Base-by-base conservation (phyloP, 257 asterid genomes). In the Scutellaria barbata region DNA sequence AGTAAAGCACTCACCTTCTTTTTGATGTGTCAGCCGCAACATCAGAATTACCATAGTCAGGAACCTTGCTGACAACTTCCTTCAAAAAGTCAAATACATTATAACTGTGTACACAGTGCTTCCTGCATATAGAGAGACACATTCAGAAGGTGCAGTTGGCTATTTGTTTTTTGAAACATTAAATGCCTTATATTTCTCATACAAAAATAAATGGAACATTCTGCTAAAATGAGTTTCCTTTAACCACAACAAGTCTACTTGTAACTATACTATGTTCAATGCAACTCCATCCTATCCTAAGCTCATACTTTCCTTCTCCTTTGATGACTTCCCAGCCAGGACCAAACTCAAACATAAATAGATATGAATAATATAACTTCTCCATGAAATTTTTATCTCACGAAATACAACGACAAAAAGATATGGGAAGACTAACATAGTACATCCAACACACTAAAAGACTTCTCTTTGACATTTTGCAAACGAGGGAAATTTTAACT, bases 1-100 rank as follows among this genome's bases (percentile, higher is more conserved):
- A 51, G 63, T 33, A 41, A 47, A 25, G 48, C 41, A 52, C 18
- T 14, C 20, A 86, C 97, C 96, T 88, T 82, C 88, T 82, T 79
- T 86, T 90, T 20, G 89, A 77, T 45, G 72, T 22, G 60, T 88
- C 93, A 35, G 86, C 86, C 11, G 86, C 82, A 75, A 83, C 50
- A 76, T 90, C 95, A 68, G 95, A 85, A 78, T 80, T 67, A 66
- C 95, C 95, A 76, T 87, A 89, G 77, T 92, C 98, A 73, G 98
- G 98, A 81, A 92, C 98, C 74, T 85, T 90, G 84, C 89, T 85
- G 65, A 92, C 96, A 51, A 88, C 90, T 73, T 92, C 98, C 80
- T 82, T 86, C 76, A 92, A 83, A 80, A 92, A 92, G 85, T 89
- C 98, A 11, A 89, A 92, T 73, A 88, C 96, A 65, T 85, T 89